phyloP scores from a whole-genome alignment of 768 basidiomycete genomes.

The Suillus weaverae region DNA sequence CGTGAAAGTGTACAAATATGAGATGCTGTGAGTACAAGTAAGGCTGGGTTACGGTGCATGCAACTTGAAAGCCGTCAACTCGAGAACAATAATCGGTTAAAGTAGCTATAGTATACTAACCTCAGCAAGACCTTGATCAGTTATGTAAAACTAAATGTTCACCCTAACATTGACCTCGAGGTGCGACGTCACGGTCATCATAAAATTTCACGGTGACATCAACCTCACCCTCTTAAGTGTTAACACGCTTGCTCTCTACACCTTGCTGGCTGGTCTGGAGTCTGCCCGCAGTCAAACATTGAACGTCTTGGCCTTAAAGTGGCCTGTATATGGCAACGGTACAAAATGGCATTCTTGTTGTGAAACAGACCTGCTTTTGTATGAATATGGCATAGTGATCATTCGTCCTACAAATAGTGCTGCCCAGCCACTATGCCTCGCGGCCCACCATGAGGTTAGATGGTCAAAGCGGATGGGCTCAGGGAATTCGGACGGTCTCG shows the following conservation, averaged over 20 bases:
- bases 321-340: not conserved
- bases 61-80: no score
- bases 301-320: not conserved
- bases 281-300: not conserved
- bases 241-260: not conserved
- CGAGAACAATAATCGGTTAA: no score
- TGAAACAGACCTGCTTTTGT: slow-evolving; percentile 3
- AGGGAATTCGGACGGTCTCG: not conserved
- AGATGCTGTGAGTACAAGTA: no score
- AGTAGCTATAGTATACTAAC: no score
- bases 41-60: no score
- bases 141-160: no score
- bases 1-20: no score
- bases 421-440: slow-evolving; percentile 3
- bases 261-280: not conserved
- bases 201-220: no score
- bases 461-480: not conserved
- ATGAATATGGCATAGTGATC: not conserved
- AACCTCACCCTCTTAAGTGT: no score
- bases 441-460: not conserved
- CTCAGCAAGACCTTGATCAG: no score
- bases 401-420: not conserved
- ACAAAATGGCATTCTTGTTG: not conserved
- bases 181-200: no score
- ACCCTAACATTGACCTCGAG: no score